Evolutionary conservation across 805 yeast species (phyloP).

Genomic region (Kodamaea kaohsiungensis): DNA sequence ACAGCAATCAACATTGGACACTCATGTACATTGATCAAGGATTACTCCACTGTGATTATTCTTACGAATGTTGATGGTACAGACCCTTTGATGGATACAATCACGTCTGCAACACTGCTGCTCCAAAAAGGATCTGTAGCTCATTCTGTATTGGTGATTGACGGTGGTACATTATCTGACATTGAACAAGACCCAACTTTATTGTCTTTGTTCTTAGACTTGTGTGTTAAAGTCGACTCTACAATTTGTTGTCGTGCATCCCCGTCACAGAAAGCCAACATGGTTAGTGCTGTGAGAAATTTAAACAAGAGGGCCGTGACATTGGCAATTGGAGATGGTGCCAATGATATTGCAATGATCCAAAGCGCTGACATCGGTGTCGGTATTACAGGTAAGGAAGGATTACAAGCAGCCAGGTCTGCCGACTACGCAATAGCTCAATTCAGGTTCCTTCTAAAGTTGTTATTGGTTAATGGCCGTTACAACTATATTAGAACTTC

Average conservation of each 20-base stretch:
- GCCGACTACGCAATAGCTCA: slow-evolving; percentile 96
- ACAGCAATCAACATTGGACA: slow-evolving; percentile 97
- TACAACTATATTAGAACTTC: slow-evolving; percentile 92
- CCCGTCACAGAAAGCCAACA: slow-evolving; percentile 91
- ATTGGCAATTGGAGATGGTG: slow-evolving; percentile 98
- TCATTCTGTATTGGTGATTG: slow-evolving; percentile 91
- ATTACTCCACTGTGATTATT: slow-evolving; percentile 85
- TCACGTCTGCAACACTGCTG: slow-evolving; percentile 76
- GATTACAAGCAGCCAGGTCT: slow-evolving; percentile 93
- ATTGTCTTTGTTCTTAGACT: slow-evolving; percentile 75
- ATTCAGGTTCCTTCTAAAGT: slow-evolving; percentile 78
- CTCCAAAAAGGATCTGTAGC: slow-evolving; percentile 76
- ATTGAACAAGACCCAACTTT: slow-evolving; percentile 74
- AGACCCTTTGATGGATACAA: slow-evolving; percentile 63
- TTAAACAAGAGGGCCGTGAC: slow-evolving; percentile 72
- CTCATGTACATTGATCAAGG: slow-evolving; percentile 90
- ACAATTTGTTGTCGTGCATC: slow-evolving; percentile 96
- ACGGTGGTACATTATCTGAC: slow-evolving; percentile 80
- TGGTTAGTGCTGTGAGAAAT: slow-evolving; percentile 82
- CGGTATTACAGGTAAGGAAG: slow-evolving; percentile 97
- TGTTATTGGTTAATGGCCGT: slow-evolving; percentile 90
- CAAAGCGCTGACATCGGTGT: slow-evolving; percentile 98
- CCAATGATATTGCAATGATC: slow-evolving; percentile 98
- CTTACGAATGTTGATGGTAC: slow-evolving; percentile 47
- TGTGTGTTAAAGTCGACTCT: slow-evolving; percentile 85